Conservation (phyloP, 768 basidiomycete genomes). For the Chalciporus sphaerocephalus region DNA sequence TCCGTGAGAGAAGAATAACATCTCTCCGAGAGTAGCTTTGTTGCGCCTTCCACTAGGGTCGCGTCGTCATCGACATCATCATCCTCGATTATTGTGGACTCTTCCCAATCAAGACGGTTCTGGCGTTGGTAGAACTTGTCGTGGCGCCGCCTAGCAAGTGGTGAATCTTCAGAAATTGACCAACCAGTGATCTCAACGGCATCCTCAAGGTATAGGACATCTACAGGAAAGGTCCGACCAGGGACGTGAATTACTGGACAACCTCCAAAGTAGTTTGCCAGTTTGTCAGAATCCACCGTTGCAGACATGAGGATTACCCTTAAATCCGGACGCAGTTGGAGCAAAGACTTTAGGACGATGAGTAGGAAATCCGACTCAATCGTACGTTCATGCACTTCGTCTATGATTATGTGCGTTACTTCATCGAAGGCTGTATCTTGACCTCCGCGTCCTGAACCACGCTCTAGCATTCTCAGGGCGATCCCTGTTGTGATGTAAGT, state of each 20-base stretch:
- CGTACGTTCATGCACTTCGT: slow-evolving; percentile 96
- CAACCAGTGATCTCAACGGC: slow-evolving; percentile 79
- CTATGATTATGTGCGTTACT: slow-evolving; percentile 95
- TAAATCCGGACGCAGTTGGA: slow-evolving; percentile 73
- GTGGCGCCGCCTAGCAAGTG: slow-evolving; percentile 71
- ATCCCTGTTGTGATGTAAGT: slow-evolving; percentile 93
- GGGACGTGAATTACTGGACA: slow-evolving; percentile 85
- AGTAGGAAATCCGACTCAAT: slow-evolving; percentile 97
- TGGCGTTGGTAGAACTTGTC: slow-evolving; percentile 64
- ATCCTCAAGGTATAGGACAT: slow-evolving; percentile 83
- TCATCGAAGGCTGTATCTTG: slow-evolving; percentile 87
- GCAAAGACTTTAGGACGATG: slow-evolving; percentile 83
- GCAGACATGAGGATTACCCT: slow-evolving; percentile 97
- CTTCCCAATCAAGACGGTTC: slow-evolving; percentile 70
- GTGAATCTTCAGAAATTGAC: slow-evolving; percentile 75
- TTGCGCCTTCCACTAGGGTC: slow-evolving; percentile 18
- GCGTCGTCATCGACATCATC: slow-evolving; percentile 80
- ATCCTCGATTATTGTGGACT: slow-evolving; percentile 56
- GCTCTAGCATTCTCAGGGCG: slow-evolving; percentile 94
- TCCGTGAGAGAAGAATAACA: slow-evolving; percentile 76
- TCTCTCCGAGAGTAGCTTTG: slow-evolving; percentile 49
- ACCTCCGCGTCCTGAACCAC: slow-evolving; percentile 62
- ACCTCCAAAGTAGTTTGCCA: slow-evolving; percentile 83
- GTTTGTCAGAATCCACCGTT: slow-evolving; percentile 87
- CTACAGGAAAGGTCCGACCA: slow-evolving; percentile 92